Evolutionary conservation across 2,329 filamentous ascomycete genomes (phyloP), one percentile per base, ranked within the genome.

Genomic region (Byssochlamys sp.): DNA sequence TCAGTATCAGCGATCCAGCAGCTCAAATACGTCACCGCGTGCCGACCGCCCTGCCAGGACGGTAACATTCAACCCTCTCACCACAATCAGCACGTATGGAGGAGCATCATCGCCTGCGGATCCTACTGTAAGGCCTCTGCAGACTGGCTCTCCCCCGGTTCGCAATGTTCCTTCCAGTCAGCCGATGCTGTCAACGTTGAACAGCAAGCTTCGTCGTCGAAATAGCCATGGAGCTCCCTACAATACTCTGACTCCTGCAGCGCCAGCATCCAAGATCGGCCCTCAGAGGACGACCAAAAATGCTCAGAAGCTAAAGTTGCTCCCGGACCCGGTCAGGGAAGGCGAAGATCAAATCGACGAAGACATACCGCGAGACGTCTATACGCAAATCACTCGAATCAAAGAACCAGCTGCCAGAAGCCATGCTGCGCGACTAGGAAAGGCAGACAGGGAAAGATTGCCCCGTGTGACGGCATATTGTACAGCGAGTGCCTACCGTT

Each of bases 381-480:
- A 99, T 76, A 92, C 91, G 27, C 94, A 99, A 72, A 97, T 96
- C 72, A 96, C 92, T 7, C 84, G 94, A 51, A 99, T 99, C 75
- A 97, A 97, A 73, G 94, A 99, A 69, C 91, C 92, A 0, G 96
- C 88, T 0, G 94, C 94, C 7, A 81, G 94, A 60, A 84, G 94
- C 66, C 92, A 97, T 79, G 94, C 94, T 14, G 94, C 94, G 28
- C 81, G 91, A 57, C 75, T 99, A 48, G 94, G 94, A 39, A 99
- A 97, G 73, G 91, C 92, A 45, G 94, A 99, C 71, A 83, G 94
- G 57, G 88, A 90, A 62, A 83, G 87, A 61, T 76, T 99, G 57
- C 94, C 94, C 4, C 81, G 94, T 61, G 94, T 99, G 12, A 97
- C 94, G 45, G 94, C 94, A 39, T 99, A 97, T 76, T 97, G 92